These are phyloP conservation scores for Acanthochlamys bracteata DNA, from an alignment of 106 monocot genomes.

Conservation along the genomic window DNA sequence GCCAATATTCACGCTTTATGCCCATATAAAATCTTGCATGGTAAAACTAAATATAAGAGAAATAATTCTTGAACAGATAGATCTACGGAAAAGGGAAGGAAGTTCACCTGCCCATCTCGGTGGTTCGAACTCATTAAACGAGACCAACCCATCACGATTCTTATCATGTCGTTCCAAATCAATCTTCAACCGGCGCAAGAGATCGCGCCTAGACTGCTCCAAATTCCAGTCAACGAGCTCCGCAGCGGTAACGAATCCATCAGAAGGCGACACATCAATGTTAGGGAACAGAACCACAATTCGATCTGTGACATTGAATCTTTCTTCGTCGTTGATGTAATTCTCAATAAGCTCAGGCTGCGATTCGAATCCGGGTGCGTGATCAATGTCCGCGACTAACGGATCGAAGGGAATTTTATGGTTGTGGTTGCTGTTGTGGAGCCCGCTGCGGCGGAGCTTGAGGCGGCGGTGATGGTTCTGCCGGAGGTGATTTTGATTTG, in stretches of 20 bases:
- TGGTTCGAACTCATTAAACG: constrained; percentile 67
- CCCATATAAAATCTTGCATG: too few species aligned
- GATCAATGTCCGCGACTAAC: constrained; percentile 58
- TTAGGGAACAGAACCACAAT: constrained; percentile 58
- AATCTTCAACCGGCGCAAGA: constrained; percentile 55
- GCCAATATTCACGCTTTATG: too few species aligned
- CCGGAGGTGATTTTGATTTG: constrained; percentile 34
- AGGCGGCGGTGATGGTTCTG: constrained; percentile 40
- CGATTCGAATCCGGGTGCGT: constrained; percentile 52
- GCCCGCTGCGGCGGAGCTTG: constrained; percentile 28
- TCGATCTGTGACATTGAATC: constrained; percentile 73
- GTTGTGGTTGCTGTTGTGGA: constrained; percentile 5
- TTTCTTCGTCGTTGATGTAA: constrained; percentile 74
- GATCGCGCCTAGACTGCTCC: constrained; percentile 44
- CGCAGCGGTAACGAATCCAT: constrained; percentile 41
- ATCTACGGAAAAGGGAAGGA: background rate
- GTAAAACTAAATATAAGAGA: background rate
- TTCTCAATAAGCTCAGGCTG: constrained; percentile 84
- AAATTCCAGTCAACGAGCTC: constrained; percentile 85
- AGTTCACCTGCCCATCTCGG: constrained; percentile 32
- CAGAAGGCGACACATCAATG: constrained; percentile 55
- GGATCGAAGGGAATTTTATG: constrained; percentile 66
- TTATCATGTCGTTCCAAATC: constrained; percentile 82
- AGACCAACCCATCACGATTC: constrained; percentile 67
- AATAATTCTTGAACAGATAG: background rate